These are phyloP conservation scores for Rhynchosporium agropyri DNA, from an alignment of 2,329 filamentous ascomycete species.

Conservation along the genomic window DNA sequence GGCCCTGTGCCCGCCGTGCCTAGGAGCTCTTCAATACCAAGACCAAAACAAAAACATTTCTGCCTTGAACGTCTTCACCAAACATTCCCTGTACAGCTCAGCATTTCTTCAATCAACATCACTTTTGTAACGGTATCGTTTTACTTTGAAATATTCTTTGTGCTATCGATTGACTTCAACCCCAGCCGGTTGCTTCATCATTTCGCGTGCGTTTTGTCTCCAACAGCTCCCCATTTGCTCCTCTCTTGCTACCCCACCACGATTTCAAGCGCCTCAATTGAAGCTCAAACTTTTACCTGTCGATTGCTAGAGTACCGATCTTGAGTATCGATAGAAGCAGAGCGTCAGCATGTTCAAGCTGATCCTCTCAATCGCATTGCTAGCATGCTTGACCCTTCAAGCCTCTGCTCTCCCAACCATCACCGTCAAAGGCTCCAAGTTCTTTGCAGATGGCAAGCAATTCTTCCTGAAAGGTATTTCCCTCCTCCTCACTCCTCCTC, in stretches of 20 bases:
- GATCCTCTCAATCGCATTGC: slow-evolving; percentile 22
- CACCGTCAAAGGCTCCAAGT: slow-evolving; percentile 38
- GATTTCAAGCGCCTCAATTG: background rate
- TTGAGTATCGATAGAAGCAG: slow-evolving; percentile 2
- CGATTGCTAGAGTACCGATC: background rate
- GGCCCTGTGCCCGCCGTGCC: background rate
- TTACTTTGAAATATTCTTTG: slow-evolving; percentile 16
- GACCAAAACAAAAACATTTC: background rate
- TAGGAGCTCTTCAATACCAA: background rate
- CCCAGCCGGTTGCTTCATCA: background rate
- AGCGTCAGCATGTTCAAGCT: slow-evolving; percentile 27
- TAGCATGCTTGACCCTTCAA: slow-evolving; percentile 23
- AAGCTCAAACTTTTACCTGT: background rate
- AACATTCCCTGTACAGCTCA: background rate
- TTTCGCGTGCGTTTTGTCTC: background rate
- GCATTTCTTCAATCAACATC: background rate
- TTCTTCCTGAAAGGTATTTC: slow-evolving; percentile 41
- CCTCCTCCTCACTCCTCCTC: slow-evolving; percentile 51
- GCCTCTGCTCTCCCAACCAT: slow-evolving; percentile 32
- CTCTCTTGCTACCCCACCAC: background rate
- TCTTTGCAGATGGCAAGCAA: slow-evolving; percentile 38
- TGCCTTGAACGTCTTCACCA: background rate
- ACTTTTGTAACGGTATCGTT: slow-evolving; percentile 10
- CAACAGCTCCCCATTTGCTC: background rate
- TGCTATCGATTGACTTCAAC: background rate